Percentiles rank a stretch among this genome's conserved stretches.
Conservation (phyloP, 768 basidiomycete genomes). For the Hericium rajendrae region DNA sequence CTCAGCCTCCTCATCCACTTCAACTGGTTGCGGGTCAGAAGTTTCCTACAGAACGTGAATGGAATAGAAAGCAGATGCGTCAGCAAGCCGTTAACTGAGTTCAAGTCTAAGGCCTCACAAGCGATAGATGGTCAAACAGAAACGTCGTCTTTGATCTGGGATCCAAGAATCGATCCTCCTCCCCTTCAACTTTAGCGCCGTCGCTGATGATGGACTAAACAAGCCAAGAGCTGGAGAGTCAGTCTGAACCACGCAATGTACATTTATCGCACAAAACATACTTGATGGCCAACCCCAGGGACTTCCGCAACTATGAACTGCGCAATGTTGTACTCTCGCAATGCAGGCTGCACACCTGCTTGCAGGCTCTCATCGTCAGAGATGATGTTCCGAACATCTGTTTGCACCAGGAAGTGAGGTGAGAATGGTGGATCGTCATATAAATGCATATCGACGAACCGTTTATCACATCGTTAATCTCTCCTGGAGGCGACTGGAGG, state of each 20-base stretch:
- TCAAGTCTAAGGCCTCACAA: slow-evolving; percentile 40
- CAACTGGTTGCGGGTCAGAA: slow-evolving; percentile 56
- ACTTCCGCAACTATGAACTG: slow-evolving; percentile 86
- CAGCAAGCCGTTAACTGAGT: neutral
- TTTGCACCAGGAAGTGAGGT: slow-evolving; percentile 1
- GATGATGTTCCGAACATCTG: slow-evolving; percentile 88
- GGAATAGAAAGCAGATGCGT: neutral
- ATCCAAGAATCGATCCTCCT: slow-evolving; percentile 71
- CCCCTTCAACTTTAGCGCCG: slow-evolving; percentile 45
- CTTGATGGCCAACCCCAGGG: slow-evolving; percentile 69
- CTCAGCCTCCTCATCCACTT: slow-evolving; percentile 58
- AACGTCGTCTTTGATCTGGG: slow-evolving; percentile 73
- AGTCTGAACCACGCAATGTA: neutral
- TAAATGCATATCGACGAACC: slow-evolving; percentile 33
- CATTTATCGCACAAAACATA: slow-evolving; percentile 24
- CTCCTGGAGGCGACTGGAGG: slow-evolving; percentile 86
- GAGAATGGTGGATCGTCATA: neutral
- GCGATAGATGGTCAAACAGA: slow-evolving; percentile 73
- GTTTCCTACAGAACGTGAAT: slow-evolving; percentile 47
- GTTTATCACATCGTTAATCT: slow-evolving; percentile 94
- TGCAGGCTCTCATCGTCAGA: slow-evolving; percentile 80
- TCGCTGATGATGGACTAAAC: slow-evolving; percentile 75
- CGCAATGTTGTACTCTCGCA: slow-evolving; percentile 77
- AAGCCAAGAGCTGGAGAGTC: neutral
- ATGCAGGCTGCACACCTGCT: slow-evolving; percentile 62